A percentile compares a stretch with the other conserved stretches of the same genome.
These are phyloP conservation scores for Imleria badia DNA, from an alignment of 768 basidiomycete genomes.

Conservation along the genomic window DNA sequence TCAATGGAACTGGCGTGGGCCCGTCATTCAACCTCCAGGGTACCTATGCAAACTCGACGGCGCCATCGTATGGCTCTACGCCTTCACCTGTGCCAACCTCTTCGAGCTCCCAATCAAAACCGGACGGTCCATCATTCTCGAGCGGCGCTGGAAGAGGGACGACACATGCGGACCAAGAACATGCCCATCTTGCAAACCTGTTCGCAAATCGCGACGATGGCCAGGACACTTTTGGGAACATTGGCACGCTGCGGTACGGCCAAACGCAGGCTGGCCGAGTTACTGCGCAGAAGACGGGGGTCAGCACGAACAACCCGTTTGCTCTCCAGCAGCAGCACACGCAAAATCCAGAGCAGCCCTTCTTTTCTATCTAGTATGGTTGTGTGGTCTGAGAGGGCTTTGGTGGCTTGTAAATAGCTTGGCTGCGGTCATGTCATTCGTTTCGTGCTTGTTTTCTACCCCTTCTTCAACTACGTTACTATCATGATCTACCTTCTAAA, in stretches of 20 bases:
- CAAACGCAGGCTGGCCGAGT: constrained; percentile 55
- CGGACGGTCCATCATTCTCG: constrained; percentile 28
- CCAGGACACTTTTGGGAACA: constrained; percentile 93
- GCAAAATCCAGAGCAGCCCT: constrained; percentile 65
- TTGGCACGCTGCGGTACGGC: constrained; percentile 73
- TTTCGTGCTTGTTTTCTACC: constrained; percentile 16
- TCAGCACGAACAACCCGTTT: constrained; percentile 62
- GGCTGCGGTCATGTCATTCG: not conserved
- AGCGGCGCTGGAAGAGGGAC: constrained; percentile 21
- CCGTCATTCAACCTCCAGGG: constrained; percentile 70
- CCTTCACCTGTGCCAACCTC: constrained; percentile 44
- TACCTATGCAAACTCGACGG: constrained; percentile 54
- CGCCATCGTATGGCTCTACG: constrained; percentile 33
- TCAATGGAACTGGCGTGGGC: constrained; percentile 31
- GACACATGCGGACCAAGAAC: constrained; percentile 62
- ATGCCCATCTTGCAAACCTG: constrained; percentile 72
- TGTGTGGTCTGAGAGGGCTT: not conserved
- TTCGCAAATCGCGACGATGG: constrained; percentile 92
- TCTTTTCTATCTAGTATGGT: constrained; percentile 64
- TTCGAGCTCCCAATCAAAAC: constrained; percentile 37
- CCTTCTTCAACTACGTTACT: constrained; percentile 1
- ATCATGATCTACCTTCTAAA: constrained; percentile 15
- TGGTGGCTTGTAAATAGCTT: constrained; percentile 12
- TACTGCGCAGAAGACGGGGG: constrained; percentile 47
- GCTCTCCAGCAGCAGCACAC: constrained; percentile 49